A percentile compares a stretch with the other conserved stretches of the same genome.
These are phyloP conservation scores for Alternaria triticina DNA, from an alignment of 2,329 filamentous ascomycete genomes.

Conservation along the genomic window DNA sequence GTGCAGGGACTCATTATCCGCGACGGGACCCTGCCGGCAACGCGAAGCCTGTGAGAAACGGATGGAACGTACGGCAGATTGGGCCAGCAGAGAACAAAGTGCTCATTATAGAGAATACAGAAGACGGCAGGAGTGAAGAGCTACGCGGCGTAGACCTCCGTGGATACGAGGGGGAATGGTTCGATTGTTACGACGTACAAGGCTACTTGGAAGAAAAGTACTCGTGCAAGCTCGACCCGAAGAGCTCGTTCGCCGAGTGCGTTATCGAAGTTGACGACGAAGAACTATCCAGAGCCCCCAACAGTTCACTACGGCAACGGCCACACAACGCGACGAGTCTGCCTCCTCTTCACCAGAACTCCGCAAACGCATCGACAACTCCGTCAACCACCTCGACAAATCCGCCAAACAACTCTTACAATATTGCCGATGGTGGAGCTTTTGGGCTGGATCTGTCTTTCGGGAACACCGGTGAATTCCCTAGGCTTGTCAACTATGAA, in stretches of 20 bases:
- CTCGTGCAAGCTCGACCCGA: constrained; percentile 67
- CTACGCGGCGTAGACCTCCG: constrained; percentile 57
- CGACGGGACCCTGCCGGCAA: constrained; percentile 48
- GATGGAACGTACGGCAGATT: constrained; percentile 41
- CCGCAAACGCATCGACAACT: not conserved
- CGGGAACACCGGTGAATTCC: constrained; percentile 10
- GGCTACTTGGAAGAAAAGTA: constrained; percentile 68
- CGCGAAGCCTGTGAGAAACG: constrained; percentile 36
- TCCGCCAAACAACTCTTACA: constrained; percentile 3
- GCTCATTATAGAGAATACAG: constrained; percentile 21
- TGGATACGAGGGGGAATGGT: constrained; percentile 76
- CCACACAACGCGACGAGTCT: not conserved
- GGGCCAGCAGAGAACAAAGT: constrained; percentile 42
- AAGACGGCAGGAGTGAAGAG: constrained; percentile 29
- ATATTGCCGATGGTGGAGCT: constrained; percentile 9
- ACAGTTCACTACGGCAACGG: not conserved
- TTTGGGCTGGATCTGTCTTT: constrained; percentile 36
- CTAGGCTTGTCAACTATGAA: constrained; percentile 24
- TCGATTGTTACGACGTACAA: constrained; percentile 78
- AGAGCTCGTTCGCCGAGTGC: constrained; percentile 65
- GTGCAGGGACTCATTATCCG: constrained; percentile 70
- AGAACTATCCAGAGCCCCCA: not conserved
- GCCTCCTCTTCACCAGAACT: constrained; percentile 8
- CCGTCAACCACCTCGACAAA: constrained; percentile 1
- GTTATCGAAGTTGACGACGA: constrained; percentile 34